Base-by-base conservation (phyloP, 1,284 basidiomycete genomes). In the Prillingera fragicola region DNA sequence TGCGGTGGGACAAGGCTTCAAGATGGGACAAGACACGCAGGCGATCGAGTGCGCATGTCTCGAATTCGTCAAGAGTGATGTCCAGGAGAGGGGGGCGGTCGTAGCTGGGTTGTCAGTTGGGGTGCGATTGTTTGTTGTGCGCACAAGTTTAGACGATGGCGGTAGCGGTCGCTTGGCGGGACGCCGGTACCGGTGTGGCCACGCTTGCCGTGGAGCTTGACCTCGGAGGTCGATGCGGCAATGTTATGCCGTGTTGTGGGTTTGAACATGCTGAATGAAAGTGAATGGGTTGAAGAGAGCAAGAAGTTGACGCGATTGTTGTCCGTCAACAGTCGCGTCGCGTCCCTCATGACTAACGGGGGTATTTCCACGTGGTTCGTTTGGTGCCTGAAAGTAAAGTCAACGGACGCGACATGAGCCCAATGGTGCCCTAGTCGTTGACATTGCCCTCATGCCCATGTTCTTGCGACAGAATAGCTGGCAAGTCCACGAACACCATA, bases 61-160 rank as follows among this genome's bases (percentile, higher is more conserved):
- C 95, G 58, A 99, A 98, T 55, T 97, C 87, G 64, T 98, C 95
- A 17, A 98, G 78, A 2, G 91, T 94, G 23, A 98, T 84, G 60
- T 98, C 92, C 36, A 84, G 83, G 13, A 79, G 65, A 6, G 94
- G 94, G 12, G 91, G 87, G n/a, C 71, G 74, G 52, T 88, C 81
- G 63, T 98, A 97, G 71, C 88, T 91, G 52, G 21, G 33, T 15
- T 25, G 43, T 49, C 23, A 35, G 38, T 10, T 40, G 29, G 26
- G 19, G 12, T n/a, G n/a, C 13, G 25, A 4, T 8, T 17, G 6
- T 13, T 31, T 13, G 23, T 8, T 31, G 37, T 33, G 27, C 21
- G 5, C 59, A 87, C 86, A 92, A 87, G 73, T 84, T 89, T n/a
- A 92, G 75, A 18, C 83, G 73, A 64, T 79, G 75, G 3, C 82